Conservation (phyloP, 2,329 filamentous ascomycete genomes). For the Scopulariopsis brevicaulis region DNA sequence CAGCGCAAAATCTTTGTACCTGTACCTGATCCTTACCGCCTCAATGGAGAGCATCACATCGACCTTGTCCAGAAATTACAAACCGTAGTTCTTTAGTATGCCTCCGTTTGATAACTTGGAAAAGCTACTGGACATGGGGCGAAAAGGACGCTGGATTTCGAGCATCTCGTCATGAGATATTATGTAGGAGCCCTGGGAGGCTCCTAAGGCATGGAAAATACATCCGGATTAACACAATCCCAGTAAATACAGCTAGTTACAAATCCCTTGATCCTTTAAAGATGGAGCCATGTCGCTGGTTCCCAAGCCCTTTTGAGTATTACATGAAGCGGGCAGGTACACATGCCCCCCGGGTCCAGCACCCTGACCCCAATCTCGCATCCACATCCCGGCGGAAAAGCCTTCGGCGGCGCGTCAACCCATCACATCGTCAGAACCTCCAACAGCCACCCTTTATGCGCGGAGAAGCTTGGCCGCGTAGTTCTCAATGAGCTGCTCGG, state of each 20-base stretch:
- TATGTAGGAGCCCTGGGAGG: no score
- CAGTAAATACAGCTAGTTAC: neutral
- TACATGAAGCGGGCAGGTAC: neutral
- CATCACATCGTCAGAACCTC: neutral
- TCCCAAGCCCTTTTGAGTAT: neutral
- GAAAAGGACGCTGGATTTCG: no score
- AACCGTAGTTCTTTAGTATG: no score
- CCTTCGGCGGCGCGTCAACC: neutral
- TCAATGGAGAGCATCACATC: neutral
- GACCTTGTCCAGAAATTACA: neutral
- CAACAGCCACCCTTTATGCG: constrained; percentile 38
- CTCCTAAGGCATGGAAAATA: neutral
- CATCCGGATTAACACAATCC: neutral
- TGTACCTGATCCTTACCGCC: neutral
- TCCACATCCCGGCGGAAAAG: neutral
- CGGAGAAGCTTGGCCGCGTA: constrained; percentile 84
- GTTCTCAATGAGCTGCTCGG: constrained; percentile 74
- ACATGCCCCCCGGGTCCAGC: neutral
- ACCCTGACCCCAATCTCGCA: neutral
- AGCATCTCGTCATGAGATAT: no score
- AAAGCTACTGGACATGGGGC: no score
- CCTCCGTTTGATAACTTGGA: no score
- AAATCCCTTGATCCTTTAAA: neutral
- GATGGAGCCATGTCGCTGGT: neutral
- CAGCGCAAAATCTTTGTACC: neutral